Base-by-base conservation (phyloP, 176 grass and related monocot genomes). In the Phoenix dactylifera region DNA sequence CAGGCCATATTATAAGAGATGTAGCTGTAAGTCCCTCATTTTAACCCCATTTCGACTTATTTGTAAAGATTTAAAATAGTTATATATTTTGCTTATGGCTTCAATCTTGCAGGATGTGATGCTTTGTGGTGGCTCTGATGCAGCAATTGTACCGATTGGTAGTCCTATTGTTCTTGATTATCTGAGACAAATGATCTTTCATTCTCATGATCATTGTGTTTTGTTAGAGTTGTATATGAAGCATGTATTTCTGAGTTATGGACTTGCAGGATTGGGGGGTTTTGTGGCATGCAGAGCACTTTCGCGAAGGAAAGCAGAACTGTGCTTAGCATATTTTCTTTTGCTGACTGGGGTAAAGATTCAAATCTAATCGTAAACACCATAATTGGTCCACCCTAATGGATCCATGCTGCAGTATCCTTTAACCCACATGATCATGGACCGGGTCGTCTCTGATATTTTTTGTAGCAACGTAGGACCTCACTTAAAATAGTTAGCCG, bases 41-140 rank as follows among this genome's bases (percentile, higher is more conserved):
- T 67, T 6, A 67, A 16, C 53, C 59, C 68, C 16, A 26, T 59
- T 7, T 1, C 55, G 58, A 44, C 22, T 67, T 50, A 66, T 68
- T 0, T 51, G 26, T 20, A 29, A 52, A 26, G 15, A 26, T 7
- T 59, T 25, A n/a, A 71, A 63, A n/a, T 22, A 51, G 12, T 22
- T 63, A 19, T 70, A 60, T 57, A 55, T 73, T 52, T 60, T 55
- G 55, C 19, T 76, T 69, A 50, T 67, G 1, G 35, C 28, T 25
- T 18, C 25, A 30, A 82, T 63, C 6, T 68, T 98, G 53, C 60
- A 98, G 94, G 85, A 98, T 68, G 62, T 93, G 66, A 98, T 98
- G 94, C 94, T 98, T 69, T 98, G 94, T 63, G 94, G 94, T 85
- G 94, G 94, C 68, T 98, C 94, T 81, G 94, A 98, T 83, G 81